phyloP scores from a whole-genome alignment of 2,329 filamentous ascomycete genomes.

The Tolypocladium pustulatum region DNA sequence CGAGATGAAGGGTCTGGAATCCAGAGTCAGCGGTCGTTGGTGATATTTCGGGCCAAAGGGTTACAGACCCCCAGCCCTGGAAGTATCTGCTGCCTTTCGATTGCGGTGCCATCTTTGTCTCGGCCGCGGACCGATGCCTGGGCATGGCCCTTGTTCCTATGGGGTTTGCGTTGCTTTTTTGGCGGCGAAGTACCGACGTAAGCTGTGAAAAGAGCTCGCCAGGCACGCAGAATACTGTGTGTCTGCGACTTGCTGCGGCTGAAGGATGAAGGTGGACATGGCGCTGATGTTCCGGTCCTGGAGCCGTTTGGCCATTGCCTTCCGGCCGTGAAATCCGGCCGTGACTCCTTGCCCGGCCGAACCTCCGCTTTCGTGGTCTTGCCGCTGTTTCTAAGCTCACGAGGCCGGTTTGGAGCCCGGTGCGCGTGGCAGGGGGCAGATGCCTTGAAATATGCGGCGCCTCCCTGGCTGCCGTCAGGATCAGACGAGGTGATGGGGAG shows the following conservation, averaged over 20 bases:
- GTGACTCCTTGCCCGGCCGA: not conserved
- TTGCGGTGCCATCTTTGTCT: too few relatives aligned
- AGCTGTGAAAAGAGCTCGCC: not conserved
- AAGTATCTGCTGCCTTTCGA: not conserved
- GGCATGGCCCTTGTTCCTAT: not conserved
- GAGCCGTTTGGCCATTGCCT: not conserved
- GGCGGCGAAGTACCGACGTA: not conserved
- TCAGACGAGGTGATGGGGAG: not conserved
- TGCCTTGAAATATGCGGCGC: not conserved
- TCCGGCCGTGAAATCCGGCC: not conserved
- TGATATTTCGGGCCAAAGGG: too few relatives aligned
- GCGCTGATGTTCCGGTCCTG: not conserved
- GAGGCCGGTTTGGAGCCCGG: not conserved
- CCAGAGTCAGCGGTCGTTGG: not conserved
- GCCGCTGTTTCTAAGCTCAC: not conserved
- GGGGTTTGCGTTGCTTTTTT: not conserved
- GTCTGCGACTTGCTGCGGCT: not conserved
- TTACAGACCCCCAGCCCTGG: not conserved
- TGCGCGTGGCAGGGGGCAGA: not conserved
- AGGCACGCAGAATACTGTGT: not conserved
- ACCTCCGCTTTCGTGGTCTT: not conserved
- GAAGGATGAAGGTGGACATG: not conserved
- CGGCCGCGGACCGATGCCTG: not conserved
- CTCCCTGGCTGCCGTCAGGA: not conserved
- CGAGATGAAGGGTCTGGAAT: constrained; percentile 49